Evolutionary conservation across 768 basidiomycete genomes (phyloP).

Genomic region (Serendipita sp.): DNA sequence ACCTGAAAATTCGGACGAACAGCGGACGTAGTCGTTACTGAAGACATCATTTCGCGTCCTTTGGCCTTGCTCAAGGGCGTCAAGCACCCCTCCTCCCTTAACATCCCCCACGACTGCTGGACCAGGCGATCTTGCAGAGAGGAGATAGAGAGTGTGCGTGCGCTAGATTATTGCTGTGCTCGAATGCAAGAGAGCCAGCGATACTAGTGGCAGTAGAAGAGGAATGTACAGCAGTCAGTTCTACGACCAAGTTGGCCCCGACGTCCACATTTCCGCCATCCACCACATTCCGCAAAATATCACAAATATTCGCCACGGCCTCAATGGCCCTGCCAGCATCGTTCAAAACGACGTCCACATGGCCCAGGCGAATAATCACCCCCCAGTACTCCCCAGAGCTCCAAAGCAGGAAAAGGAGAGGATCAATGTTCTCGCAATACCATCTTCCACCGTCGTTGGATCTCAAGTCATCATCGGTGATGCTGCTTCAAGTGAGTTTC

Average conservation of each 20-base stretch:
- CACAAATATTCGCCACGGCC: conserved; percentile 3
- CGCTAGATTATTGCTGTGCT: background rate
- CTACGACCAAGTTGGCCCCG: conserved; percentile 10
- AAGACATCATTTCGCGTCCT: too few species aligned
- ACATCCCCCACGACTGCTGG: too few species aligned
- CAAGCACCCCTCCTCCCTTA: too few species aligned
- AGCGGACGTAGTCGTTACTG: too few species aligned
- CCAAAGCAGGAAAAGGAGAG: conserved; percentile 32
- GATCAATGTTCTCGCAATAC: conserved; percentile 53
- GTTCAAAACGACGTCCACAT: conserved; percentile 16
- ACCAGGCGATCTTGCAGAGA: too few species aligned
- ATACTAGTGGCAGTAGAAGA: background rate
- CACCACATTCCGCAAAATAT: conserved; percentile 17
- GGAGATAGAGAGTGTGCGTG: too few species aligned
- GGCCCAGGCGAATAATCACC: conserved; percentile 12
- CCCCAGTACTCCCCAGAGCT: conserved; percentile 13
- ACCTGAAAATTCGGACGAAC: too few species aligned
- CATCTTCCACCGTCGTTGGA: conserved; percentile 56
- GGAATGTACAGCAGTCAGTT: conserved; percentile 23
- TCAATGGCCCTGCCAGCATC: conserved; percentile 4
- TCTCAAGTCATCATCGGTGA: conserved; percentile 58
- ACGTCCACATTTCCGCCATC: conserved; percentile 9
- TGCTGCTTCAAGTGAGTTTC: conserved; percentile 47
- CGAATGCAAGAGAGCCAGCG: background rate
- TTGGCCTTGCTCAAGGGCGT: too few species aligned